phyloP scores from a whole-genome alignment of 1,139 yeast species.

The Magnusiomyces fungicola region DNA sequence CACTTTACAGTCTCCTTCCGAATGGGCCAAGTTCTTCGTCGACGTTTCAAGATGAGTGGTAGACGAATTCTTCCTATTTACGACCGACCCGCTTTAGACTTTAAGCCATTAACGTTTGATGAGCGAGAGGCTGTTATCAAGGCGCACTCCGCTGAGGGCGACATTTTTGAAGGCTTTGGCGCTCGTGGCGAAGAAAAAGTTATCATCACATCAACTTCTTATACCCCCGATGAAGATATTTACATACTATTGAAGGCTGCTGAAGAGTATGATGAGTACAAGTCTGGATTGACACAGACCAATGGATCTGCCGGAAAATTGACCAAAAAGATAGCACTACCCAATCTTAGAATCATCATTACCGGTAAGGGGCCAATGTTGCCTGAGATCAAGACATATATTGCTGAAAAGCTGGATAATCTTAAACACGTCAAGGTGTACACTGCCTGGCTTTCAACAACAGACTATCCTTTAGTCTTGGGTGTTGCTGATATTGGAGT shows the following conservation, averaged over 20 bases:
- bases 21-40: constrained; percentile 55
- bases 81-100: constrained; percentile 48
- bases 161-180: constrained; percentile 38
- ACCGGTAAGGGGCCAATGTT: constrained; percentile 95
- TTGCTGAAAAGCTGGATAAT: constrained; percentile 22
- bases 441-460: constrained; percentile 70
- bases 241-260: constrained; percentile 62
- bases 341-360: constrained; percentile 57
- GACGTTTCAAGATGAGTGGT: constrained; percentile 46
- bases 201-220: constrained; percentile 81
- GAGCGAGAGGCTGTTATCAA: constrained; percentile 36
- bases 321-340: constrained; percentile 27
- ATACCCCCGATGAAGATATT: constrained; percentile 93
- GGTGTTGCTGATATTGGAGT: constrained; percentile 81
- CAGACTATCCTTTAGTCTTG: constrained; percentile 71
- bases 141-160: constrained; percentile 26
- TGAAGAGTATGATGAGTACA: constrained; percentile 44
- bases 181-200: constrained; percentile 44
- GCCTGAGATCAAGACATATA: constrained; percentile 39
- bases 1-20: constrained; percentile 76
- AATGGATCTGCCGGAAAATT: constrained; percentile 10
- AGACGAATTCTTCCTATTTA: constrained; percentile 34
- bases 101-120: constrained; percentile 42
- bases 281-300: background rate
- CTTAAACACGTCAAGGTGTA: constrained; percentile 42